Evolutionary conservation across 2,329 filamentous ascomycete genomes (phyloP), one percentile per base, ranked within the genome.

Genomic region (Elsinoe perseae): DNA sequence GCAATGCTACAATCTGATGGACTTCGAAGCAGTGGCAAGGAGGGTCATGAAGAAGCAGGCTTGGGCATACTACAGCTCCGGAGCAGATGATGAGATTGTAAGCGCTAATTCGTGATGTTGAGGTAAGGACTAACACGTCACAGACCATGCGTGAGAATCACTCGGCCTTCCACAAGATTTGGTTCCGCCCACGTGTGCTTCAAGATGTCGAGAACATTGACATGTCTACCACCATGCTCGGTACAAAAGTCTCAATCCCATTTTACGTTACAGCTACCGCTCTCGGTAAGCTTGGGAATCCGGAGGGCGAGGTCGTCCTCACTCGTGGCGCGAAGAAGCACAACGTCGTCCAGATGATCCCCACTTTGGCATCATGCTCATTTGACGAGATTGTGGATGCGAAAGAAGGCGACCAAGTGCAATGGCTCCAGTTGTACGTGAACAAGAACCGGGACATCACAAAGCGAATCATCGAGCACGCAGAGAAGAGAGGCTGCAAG

Each of bases 241-340:
- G 91, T 61, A 85, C 85, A 32, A 90, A 87, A 68, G 82, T 83
- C 61, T 82, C 85, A 60, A 87, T 95, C 48, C 93, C 93, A 20
- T 95, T 96, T 75, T 98, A 98, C 74, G 86, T 98, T 18, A 96
- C 93, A 1, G 93, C 93, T 43, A 97, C 93, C 5, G 93, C 93
- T 0, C 81, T 98, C 6, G 93, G 93, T 63, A 97, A 97, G 73
- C 83, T 98, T 3, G 93, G 93, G 58, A 81, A 98, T 69, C 87
- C 87, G 0, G 93, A 97, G 71, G 93, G 93, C 64, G 93, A 98
- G 72, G 90, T 96, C 4, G 78, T 95, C 8, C 80, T 98, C 57
- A 97, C 93, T 0, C 81, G 84, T 57, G 90, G 89, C 14, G 86
- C 93, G 1, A 79, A 80, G 68, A 88, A 86, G 67, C 92, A 97